Conservation (phyloP, 306 rosid species). For the Phaseolus lunatus region DNA sequence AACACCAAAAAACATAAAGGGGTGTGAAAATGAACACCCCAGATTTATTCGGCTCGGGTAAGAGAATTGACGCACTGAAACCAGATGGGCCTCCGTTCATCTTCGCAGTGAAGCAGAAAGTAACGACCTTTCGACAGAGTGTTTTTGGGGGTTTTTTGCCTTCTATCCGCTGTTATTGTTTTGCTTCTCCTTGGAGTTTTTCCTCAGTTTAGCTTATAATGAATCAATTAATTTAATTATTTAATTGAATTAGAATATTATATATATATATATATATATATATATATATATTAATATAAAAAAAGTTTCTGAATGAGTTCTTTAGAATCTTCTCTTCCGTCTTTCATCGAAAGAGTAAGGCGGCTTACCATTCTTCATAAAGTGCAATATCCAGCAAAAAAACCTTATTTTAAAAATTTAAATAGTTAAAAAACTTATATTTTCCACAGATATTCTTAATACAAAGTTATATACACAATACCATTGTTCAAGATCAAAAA, state of each 20-base stretch:
- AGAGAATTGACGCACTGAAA: constrained; percentile 70
- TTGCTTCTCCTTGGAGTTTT: background rate
- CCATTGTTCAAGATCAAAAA: too few species aligned
- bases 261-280: too few species aligned
- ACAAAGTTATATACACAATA: too few species aligned
- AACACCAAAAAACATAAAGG: background rate
- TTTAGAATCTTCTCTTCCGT: constrained; percentile 10
- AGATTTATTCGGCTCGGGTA: constrained; percentile 16
- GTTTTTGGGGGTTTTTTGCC: background rate
- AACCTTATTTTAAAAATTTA: too few species aligned
- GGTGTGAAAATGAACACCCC: constrained; percentile 14
- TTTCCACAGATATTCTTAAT: too few species aligned
- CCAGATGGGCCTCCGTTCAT: constrained; percentile 99
- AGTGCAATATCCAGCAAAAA: background rate
- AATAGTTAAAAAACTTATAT: too few species aligned
- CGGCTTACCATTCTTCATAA: background rate
- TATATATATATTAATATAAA: too few species aligned
- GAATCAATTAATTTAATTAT: background rate
- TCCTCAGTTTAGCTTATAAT: background rate
- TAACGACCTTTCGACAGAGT: constrained; percentile 47
- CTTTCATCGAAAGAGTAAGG: background rate
- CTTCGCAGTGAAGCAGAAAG: constrained; percentile 61
- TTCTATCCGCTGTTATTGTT: background rate
- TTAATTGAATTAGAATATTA: background rate
- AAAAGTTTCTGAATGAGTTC: background rate